Percentiles rank a stretch among this genome's conserved stretches.
These are phyloP conservation scores for Lasiosphaeria ovina DNA, from an alignment of 495 filamentous ascomycete genomes.

Conservation along the genomic window DNA sequence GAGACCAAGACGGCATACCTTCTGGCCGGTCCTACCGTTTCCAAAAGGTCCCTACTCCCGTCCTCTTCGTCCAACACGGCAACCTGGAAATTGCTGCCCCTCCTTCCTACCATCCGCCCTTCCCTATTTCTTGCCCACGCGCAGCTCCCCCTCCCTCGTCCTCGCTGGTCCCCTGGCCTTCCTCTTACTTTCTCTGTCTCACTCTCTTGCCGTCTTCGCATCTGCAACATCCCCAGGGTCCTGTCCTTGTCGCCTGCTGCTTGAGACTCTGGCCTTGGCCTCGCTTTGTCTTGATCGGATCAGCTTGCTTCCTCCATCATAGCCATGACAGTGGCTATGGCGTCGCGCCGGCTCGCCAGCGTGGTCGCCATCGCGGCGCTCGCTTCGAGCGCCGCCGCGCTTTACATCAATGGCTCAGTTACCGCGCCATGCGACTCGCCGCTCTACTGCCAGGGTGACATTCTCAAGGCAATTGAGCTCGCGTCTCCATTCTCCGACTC, in stretches of 20 bases:
- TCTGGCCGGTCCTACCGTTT: conserved; percentile 8
- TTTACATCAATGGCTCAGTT: conserved; percentile 48
- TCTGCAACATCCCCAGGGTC: background rate
- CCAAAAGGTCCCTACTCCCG: background rate
- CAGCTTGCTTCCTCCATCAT: background rate
- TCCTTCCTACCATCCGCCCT: background rate
- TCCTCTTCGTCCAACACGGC: background rate
- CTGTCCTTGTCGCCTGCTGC: background rate
- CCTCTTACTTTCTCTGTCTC: background rate
- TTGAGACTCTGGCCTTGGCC: background rate
- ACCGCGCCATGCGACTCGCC: conserved; percentile 50
- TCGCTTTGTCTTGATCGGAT: background rate
- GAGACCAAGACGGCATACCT: conserved; percentile 11
- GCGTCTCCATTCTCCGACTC: conserved; percentile 49
- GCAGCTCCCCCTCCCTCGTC: background rate
- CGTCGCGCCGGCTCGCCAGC: conserved; percentile 10
- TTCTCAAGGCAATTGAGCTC: conserved; percentile 47
- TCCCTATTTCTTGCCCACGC: no score
- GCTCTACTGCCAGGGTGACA: conserved; percentile 48
- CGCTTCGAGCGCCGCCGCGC: conserved; percentile 23
- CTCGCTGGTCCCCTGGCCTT: background rate
- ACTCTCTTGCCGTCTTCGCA: background rate
- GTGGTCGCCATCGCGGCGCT: conserved; percentile 27
- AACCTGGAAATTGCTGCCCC: background rate
- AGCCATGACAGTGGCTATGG: conserved; percentile 14